These are phyloP conservation scores for Cucurbita argyrosperma DNA, from an alignment of 306 rosid genomes.

Conservation along the genomic window DNA sequence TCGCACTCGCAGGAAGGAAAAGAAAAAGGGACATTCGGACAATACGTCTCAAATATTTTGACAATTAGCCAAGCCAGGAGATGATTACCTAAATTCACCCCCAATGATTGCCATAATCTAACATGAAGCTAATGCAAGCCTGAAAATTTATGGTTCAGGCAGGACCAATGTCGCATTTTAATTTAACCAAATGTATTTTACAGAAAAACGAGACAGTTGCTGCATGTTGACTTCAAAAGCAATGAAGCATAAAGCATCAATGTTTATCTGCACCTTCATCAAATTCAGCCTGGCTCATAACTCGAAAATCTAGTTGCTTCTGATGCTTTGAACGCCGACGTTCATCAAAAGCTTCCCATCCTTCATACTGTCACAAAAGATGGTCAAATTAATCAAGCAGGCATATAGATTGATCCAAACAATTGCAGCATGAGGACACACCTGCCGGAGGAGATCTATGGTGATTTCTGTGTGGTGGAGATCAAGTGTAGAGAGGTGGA, in stretches of 20 bases:
- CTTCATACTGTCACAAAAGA: constrained; percentile 47
- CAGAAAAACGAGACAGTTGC: not conserved
- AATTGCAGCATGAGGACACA: constrained; percentile 10
- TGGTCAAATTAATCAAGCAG: not conserved
- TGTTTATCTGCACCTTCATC: constrained; percentile 94
- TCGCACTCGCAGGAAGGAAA: too few relatives aligned
- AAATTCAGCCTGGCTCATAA: constrained; percentile 48
- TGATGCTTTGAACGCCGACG: constrained; percentile 68
- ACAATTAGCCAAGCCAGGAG: not conserved
- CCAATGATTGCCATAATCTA: not conserved
- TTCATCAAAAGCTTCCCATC: constrained; percentile 75
- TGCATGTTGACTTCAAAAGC: not conserved
- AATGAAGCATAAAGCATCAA: constrained; percentile 6
- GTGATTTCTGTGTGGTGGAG: constrained; percentile 85
- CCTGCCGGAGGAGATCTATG: constrained; percentile 73
- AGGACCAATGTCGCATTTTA: not conserved
- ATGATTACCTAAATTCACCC: not conserved
- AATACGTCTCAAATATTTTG: not conserved
- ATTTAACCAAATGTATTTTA: not conserved
- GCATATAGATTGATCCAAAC: not conserved
- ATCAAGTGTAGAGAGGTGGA: constrained; percentile 62
- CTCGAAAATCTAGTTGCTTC: constrained; percentile 77
- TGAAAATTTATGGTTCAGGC: not conserved
- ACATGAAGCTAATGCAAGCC: not conserved
- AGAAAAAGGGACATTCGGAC: too few relatives aligned